Percentiles rank a stretch among this genome's conserved stretches.
Evolutionary conservation across 2,329 filamentous ascomycete genomes (phyloP).

Genomic region (Colletotrichum sp.): DNA sequence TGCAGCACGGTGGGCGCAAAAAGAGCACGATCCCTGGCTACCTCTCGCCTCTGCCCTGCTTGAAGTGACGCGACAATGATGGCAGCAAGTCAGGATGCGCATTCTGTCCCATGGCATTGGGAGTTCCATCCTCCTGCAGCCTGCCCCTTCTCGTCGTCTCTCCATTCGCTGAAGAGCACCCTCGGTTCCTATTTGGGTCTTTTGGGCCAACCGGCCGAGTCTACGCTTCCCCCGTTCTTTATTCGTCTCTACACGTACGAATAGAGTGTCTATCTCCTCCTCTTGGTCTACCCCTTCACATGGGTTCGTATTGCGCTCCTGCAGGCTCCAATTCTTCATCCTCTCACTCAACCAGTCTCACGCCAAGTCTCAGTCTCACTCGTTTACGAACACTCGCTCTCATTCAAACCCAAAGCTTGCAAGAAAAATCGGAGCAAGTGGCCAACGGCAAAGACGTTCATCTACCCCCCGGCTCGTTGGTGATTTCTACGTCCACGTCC

Average conservation of each 20-base stretch:
- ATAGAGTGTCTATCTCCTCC: background rate
- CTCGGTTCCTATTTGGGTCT: background rate
- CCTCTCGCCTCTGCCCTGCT: background rate
- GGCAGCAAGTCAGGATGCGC: background rate
- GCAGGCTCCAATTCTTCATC: background rate
- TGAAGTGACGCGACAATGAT: background rate
- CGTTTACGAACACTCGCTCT: background rate
- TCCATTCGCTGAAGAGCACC: slow-evolving; percentile 4
- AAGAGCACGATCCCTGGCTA: background rate
- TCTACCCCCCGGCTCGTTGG: background rate
- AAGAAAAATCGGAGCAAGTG: background rate
- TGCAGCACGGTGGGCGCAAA: background rate
- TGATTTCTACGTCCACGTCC: background rate
- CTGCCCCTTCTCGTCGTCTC: background rate
- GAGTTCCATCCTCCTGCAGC: slow-evolving; percentile 1
- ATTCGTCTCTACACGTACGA: background rate
- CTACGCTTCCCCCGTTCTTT: background rate
- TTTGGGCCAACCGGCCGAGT: slow-evolving; percentile 12
- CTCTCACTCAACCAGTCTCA: background rate
- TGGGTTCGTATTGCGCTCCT: background rate
- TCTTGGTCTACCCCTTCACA: background rate
- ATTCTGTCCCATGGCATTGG: slow-evolving; percentile 1
- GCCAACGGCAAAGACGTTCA: background rate
- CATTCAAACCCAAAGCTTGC: background rate
- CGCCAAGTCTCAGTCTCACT: background rate